These are phyloP conservation scores for Pseudopyrenochaeta lycopersici DNA, from an alignment of 2,329 filamentous ascomycete genomes.

Conservation along the genomic window DNA sequence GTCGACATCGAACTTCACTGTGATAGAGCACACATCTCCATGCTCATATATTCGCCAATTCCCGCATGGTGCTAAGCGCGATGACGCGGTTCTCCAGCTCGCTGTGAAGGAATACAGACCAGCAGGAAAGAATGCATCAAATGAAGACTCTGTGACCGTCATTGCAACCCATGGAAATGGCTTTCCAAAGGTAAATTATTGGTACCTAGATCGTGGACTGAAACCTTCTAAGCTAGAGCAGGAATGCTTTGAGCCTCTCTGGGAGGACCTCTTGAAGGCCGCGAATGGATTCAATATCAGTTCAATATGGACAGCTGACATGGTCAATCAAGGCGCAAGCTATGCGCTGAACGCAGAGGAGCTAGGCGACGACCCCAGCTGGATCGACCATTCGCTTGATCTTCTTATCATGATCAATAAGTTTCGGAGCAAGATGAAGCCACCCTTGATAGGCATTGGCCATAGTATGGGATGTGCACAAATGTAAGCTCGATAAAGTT, in stretches of 20 bases:
- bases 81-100: conserved; percentile 19
- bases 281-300: conserved; percentile 13
- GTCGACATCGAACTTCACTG: conserved; percentile 14
- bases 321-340: conserved; percentile 24
- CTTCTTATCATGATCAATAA: conserved; percentile 26
- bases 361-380: conserved; percentile 27
- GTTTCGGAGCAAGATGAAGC: conserved; percentile 21
- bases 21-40: conserved; percentile 27
- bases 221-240: conserved; percentile 1
- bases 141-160: conserved; percentile 18
- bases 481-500: conserved; percentile 12
- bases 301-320: conserved; percentile 27
- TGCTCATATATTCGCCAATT: conserved; percentile 26
- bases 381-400: conserved; percentile 29
- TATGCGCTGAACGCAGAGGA: conserved; percentile 16
- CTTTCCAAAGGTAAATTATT: conserved; percentile 21
- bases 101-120: conserved; percentile 30
- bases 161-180: conserved; percentile 29
- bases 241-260: conserved; percentile 31
- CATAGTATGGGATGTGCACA: conserved; percentile 29
- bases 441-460: conserved; percentile 25
- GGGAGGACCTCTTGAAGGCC: conserved; percentile 20
- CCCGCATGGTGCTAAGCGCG: conserved; percentile 17
- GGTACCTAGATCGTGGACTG: background rate
- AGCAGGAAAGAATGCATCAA: background rate